These are phyloP conservation scores for Sicyos edulis DNA, from an alignment of 306 rosid species.

Conservation along the genomic window DNA sequence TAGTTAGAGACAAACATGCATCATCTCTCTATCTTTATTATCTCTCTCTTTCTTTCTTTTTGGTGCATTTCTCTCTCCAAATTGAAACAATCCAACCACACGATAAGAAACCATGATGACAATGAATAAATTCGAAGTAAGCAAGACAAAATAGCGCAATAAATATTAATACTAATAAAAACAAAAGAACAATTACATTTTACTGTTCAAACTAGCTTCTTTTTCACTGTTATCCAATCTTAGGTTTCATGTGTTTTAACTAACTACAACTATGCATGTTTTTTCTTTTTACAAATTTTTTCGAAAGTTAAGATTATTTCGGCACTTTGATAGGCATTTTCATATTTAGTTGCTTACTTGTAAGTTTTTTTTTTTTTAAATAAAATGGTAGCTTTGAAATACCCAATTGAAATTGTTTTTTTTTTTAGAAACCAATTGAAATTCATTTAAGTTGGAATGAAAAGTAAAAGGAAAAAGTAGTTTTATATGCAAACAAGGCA, in stretches of 20 bases:
- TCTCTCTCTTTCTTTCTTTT: neutral
- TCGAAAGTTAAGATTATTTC: neutral
- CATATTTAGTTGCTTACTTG: too few species aligned
- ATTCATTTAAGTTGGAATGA: neutral
- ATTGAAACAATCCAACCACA: constrained; percentile 13
- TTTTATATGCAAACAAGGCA: neutral
- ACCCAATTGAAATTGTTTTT: too few species aligned
- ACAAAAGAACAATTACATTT: constrained; percentile 13
- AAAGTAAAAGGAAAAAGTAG: neutral
- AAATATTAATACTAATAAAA: neutral
- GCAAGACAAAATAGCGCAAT: neutral
- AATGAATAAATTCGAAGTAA: neutral
- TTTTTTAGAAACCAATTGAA: too few species aligned
- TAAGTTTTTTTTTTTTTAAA: too few species aligned
- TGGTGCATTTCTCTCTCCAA: neutral
- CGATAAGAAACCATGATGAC: constrained; percentile 17
- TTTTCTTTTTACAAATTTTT: neutral
- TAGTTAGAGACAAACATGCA: constrained; percentile 10
- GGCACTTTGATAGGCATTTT: too few species aligned
- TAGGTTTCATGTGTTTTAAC: neutral
- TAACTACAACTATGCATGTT: neutral
- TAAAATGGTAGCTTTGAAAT: too few species aligned
- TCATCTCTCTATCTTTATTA: neutral
- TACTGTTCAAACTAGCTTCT: neutral
- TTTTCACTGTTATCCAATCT: neutral